These are phyloP conservation scores for Globisporangium carolinianum DNA, from an alignment of 352 stramenopile species.

Conservation along the genomic window DNA sequence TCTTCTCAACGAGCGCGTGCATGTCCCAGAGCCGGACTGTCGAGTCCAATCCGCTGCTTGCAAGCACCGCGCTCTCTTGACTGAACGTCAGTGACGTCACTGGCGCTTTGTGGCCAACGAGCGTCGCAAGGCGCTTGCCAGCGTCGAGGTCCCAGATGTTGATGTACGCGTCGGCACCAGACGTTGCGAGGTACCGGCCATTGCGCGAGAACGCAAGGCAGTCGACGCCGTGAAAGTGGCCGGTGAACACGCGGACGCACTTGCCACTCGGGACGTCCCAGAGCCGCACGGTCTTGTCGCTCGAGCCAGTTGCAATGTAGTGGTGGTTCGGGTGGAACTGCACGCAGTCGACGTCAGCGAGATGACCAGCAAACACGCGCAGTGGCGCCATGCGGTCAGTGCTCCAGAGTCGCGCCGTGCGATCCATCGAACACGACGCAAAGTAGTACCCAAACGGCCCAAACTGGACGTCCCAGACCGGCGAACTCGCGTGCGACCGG, in stretches of 20 bases:
- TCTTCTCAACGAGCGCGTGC: conserved; percentile 59
- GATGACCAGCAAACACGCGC: conserved; percentile 91
- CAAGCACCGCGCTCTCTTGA: conserved; percentile 69
- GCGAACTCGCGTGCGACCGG: conserved; percentile 57
- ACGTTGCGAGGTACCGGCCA: conserved; percentile 83
- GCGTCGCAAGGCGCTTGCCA: conserved; percentile 78
- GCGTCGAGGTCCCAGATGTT: conserved; percentile 93
- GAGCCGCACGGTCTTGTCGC: conserved; percentile 91
- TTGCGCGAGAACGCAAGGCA: conserved; percentile 87
- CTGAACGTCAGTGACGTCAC: conserved; percentile 78
- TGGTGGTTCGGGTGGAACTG: conserved; percentile 95
- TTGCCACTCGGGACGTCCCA: conserved; percentile 93
- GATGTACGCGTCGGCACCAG: conserved; percentile 85
- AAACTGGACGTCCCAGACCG: conserved; percentile 92
- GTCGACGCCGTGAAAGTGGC: conserved; percentile 85
- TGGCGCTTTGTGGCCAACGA: conserved; percentile 67
- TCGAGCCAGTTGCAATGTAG: conserved; percentile 91
- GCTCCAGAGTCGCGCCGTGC: conserved; percentile 90
- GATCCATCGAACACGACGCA: conserved; percentile 91
- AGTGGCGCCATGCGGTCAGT: conserved; percentile 89
- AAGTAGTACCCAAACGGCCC: conserved; percentile 93
- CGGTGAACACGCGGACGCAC: conserved; percentile 90
- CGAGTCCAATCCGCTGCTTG: conserved; percentile 66
- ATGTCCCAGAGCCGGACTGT: conserved; percentile 84
- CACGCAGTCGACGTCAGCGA: conserved; percentile 88